Evolutionary conservation across 2,329 filamentous ascomycete species (phyloP).

Genomic region (Botrytis squamosa): DNA sequence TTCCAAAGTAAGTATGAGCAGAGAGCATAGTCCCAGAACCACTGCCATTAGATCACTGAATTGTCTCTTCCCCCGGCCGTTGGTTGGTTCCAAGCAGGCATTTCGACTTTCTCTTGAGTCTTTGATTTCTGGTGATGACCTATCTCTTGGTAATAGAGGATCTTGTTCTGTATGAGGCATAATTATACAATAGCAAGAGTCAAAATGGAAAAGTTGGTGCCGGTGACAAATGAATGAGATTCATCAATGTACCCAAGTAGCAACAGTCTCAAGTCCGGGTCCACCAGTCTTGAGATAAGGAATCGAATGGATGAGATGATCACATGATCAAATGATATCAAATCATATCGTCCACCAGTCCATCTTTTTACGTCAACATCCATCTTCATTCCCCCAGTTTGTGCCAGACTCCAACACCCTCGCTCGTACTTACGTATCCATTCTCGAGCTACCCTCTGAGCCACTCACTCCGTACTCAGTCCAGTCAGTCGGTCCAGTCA

Average conservation of each 20-base stretch:
- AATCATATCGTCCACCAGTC: neutral
- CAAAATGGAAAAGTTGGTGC: neutral
- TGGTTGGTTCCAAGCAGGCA: neutral
- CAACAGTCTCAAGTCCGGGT: neutral
- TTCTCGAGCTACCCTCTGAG: neutral
- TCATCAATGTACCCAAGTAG: neutral
- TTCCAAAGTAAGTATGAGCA: conserved; percentile 22
- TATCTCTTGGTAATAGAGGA: conserved; percentile 35
- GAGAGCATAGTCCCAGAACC: conserved; percentile 25
- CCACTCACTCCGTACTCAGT: neutral
- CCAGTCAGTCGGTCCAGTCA: neutral
- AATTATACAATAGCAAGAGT: neutral
- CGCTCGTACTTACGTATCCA: neutral
- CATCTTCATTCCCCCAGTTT: neutral
- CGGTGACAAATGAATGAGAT: neutral
- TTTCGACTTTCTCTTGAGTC: conserved; percentile 22
- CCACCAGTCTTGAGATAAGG: neutral
- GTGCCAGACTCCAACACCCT: neutral
- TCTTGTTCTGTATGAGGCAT: conserved; percentile 33
- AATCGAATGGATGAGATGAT: neutral
- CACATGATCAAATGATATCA: neutral
- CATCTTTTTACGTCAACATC: neutral
- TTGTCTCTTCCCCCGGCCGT: conserved; percentile 9
- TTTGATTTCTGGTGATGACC: conserved; percentile 35
- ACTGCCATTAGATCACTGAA: conserved; percentile 20